Percentiles rank a stretch among this genome's conserved stretches.
These are phyloP conservation scores for Plasmodium vivax DNA, from an alignment of 169 alveolate species.

Conservation along the genomic window DNA sequence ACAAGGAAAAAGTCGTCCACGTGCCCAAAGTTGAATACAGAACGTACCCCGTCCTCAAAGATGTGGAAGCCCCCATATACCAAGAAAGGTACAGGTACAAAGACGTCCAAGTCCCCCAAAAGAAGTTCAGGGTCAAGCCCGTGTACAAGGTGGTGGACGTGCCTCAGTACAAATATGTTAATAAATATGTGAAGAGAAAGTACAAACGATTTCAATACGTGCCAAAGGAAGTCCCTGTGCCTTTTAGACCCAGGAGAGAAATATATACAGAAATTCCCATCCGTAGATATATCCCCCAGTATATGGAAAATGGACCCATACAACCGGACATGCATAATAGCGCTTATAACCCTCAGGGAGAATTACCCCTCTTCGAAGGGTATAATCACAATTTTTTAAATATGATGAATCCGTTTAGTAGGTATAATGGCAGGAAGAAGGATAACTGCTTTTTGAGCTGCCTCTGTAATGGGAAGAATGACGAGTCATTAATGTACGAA, in stretches of 20 bases:
- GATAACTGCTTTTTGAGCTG: slow-evolving; percentile 38
- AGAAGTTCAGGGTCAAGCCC: slow-evolving; percentile 47
- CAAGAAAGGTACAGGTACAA: slow-evolving; percentile 57
- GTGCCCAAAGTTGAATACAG: slow-evolving; percentile 68
- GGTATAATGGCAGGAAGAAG: not conserved
- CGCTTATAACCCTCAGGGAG: slow-evolving; percentile 6
- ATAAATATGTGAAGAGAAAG: slow-evolving; percentile 65
- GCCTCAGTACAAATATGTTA: slow-evolving; percentile 53
- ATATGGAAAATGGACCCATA: not conserved
- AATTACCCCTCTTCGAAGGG: slow-evolving; percentile 68
- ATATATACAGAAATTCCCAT: slow-evolving; percentile 67
- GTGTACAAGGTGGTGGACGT: slow-evolving; percentile 69
- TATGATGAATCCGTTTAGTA: slow-evolving; percentile 59
- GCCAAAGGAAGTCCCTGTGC: slow-evolving; percentile 70
- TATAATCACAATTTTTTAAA: slow-evolving; percentile 26
- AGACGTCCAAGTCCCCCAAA: slow-evolving; percentile 62
- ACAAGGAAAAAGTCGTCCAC: slow-evolving; percentile 51
- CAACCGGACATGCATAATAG: not conserved
- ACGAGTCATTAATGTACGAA: slow-evolving; percentile 9
- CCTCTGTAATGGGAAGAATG: slow-evolving; percentile 32
- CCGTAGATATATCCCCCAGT: slow-evolving; percentile 67
- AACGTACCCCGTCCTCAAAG: slow-evolving; percentile 55
- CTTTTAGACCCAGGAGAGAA: slow-evolving; percentile 77
- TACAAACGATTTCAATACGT: slow-evolving; percentile 62
- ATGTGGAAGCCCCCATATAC: slow-evolving; percentile 64